Evolutionary conservation across 768 basidiomycete genomes (phyloP).

Genomic region (Antrodiella citrinella): DNA sequence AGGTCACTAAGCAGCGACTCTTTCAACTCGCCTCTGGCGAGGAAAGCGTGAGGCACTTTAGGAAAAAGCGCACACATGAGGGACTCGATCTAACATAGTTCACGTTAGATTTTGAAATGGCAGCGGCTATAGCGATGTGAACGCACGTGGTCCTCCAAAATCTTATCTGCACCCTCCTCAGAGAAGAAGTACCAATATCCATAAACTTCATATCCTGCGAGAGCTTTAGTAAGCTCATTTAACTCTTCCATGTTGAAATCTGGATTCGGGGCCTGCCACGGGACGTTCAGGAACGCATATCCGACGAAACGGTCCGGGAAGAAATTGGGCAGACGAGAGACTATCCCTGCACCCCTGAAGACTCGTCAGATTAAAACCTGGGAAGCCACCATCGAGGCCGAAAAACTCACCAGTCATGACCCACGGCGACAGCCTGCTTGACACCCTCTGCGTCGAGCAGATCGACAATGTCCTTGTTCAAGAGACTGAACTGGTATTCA

Average conservation of each 20-base stretch:
- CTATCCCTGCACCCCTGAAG: constrained; percentile 27
- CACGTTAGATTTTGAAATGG: not conserved
- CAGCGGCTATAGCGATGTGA: not conserved
- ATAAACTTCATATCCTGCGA: constrained; percentile 28
- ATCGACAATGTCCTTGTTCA: constrained; percentile 25
- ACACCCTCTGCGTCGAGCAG: constrained; percentile 23
- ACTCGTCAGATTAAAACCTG: not conserved
- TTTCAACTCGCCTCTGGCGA: constrained; percentile 26
- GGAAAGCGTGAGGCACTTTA: constrained; percentile 22
- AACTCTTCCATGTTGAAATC: constrained; percentile 20
- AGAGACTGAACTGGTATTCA: constrained; percentile 17
- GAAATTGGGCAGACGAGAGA: constrained; percentile 30
- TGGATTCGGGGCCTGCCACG: constrained; percentile 24
- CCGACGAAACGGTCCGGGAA: constrained; percentile 34
- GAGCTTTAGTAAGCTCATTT: constrained; percentile 19
- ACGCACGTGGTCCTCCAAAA: constrained; percentile 29
- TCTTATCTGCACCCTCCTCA: constrained; percentile 21
- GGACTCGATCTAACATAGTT: constrained; percentile 6
- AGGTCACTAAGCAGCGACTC: constrained; percentile 21
- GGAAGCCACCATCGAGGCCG: not conserved
- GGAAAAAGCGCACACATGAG: constrained; percentile 29
- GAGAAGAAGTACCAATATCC: constrained; percentile 37
- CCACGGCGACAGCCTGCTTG: constrained; percentile 22
- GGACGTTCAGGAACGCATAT: constrained; percentile 28
- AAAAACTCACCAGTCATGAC: constrained; percentile 25